Conservation (phyloP, 768 basidiomycete species). For the Lentinula sp. region DNA sequence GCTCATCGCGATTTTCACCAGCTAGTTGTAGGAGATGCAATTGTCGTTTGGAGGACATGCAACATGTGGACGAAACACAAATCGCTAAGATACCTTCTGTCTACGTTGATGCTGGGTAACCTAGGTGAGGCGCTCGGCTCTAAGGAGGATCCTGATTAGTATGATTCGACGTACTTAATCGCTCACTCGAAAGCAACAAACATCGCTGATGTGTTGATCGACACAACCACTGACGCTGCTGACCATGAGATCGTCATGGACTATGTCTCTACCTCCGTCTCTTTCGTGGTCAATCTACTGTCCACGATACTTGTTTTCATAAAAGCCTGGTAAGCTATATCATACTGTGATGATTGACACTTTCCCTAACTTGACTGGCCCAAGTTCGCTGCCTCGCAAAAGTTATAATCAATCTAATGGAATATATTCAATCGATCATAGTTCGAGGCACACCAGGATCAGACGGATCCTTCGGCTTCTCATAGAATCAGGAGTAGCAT, state of each 20-base stretch:
- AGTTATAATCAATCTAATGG: not conserved
- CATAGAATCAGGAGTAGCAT: not conserved
- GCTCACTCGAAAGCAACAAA: not conserved
- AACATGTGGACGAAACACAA: not conserved
- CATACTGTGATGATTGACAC: too few relatives aligned
- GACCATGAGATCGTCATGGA: not conserved
- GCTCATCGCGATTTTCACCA: not conserved
- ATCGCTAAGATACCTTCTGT: not conserved
- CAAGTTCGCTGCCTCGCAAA: too few relatives aligned
- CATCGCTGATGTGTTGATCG: not conserved
- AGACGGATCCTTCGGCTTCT: not conserved
- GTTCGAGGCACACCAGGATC: not conserved
- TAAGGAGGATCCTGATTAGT: too few relatives aligned
- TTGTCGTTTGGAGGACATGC: not conserved
- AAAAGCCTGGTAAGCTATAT: not conserved
- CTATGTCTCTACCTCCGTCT: not conserved
- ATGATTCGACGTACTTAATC: too few relatives aligned
- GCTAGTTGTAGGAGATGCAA: not conserved
- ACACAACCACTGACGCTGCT: not conserved
- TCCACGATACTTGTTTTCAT: not conserved
- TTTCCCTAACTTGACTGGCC: too few relatives aligned
- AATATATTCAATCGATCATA: not conserved
- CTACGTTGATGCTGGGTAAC: not conserved
- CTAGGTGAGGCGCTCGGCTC: not conserved
- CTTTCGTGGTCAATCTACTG: not conserved